phyloP scores from a whole-genome alignment of 306 rosid species.

The Psophocarpus tetragonolobus region DNA sequence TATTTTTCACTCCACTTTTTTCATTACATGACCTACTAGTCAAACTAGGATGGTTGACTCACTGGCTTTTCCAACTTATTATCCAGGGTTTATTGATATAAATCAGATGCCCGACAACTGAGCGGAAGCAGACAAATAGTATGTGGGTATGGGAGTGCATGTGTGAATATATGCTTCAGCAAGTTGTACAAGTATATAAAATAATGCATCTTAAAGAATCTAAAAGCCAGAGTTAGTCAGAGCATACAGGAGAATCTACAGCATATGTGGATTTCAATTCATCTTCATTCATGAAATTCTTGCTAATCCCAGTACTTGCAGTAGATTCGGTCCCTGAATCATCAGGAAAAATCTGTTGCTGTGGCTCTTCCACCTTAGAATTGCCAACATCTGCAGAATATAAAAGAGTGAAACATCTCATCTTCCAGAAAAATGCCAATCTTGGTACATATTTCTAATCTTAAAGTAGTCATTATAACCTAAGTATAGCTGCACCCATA shows the following conservation, averaged over 20 bases:
- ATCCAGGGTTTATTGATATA: neutral
- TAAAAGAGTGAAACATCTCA: neutral
- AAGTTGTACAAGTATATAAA: neutral
- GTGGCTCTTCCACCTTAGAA: constrained; percentile 65
- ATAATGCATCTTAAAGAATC: neutral
- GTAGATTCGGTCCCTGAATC: constrained; percentile 60
- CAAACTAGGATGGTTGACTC: neutral
- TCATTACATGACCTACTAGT: neutral
- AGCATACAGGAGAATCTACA: constrained; percentile 61
- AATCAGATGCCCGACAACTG: neutral
- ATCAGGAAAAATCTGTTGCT: constrained; percentile 55
- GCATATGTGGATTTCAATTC: constrained; percentile 65
- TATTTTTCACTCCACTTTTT: neutral
- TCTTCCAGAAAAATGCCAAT: neutral
- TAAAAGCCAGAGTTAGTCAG: constrained; percentile 20
- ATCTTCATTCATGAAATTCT: constrained; percentile 69
- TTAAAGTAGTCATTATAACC: neutral
- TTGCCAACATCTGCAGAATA: constrained; percentile 58
- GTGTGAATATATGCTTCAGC: neutral
- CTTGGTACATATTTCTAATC: neutral
- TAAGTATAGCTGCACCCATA: neutral
- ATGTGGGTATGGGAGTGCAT: neutral
- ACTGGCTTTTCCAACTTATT: neutral
- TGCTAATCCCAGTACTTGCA: constrained; percentile 58
- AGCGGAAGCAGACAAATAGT: neutral